Conservation (phyloP, 2,329 filamentous ascomycete species). For the Lasiodiplodia hormozganensis region DNA sequence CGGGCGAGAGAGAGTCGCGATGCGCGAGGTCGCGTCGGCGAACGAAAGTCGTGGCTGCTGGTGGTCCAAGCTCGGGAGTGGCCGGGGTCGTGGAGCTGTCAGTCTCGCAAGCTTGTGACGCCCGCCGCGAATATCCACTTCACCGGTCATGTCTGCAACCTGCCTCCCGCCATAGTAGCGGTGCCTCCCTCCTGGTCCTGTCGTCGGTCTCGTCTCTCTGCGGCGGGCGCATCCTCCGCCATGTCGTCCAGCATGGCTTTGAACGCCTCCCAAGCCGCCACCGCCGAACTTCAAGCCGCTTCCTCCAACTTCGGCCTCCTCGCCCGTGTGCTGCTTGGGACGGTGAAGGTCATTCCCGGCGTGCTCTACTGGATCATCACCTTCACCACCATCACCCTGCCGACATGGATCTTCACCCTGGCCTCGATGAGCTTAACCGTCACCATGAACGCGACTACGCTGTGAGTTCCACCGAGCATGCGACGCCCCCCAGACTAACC, state of each 20-base stretch:
- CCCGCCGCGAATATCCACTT: not conserved
- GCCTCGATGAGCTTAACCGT: constrained; percentile 94
- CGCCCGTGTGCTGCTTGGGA: constrained; percentile 56
- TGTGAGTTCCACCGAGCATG: constrained; percentile 62
- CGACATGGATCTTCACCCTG: constrained; percentile 85
- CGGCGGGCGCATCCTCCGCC: not conserved
- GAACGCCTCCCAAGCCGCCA: not conserved
- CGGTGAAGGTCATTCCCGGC: constrained; percentile 62
- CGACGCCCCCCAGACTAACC: constrained; percentile 53
- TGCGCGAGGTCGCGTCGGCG: constrained; percentile 27
- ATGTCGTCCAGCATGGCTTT: constrained; percentile 16
- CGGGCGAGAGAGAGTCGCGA: constrained; percentile 16
- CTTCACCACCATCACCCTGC: constrained; percentile 86
- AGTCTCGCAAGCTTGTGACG: constrained; percentile 12
- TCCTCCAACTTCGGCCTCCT: constrained; percentile 52
- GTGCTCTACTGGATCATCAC: constrained; percentile 80
- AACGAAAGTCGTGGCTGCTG: constrained; percentile 14
- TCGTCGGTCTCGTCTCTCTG: not conserved
- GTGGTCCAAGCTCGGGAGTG: constrained; percentile 21
- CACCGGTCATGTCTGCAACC: not conserved
- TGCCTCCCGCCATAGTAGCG: constrained; percentile 7
- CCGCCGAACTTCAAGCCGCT: constrained; percentile 15
- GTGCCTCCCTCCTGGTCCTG: not conserved
- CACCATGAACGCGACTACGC: constrained; percentile 97
- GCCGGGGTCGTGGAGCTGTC: constrained; percentile 7